A percentile compares a stretch with the other conserved stretches of the same genome.
phyloP scores from a whole-genome alignment of 805 yeast genomes.

The Kodamaea kaohsiungensis region DNA sequence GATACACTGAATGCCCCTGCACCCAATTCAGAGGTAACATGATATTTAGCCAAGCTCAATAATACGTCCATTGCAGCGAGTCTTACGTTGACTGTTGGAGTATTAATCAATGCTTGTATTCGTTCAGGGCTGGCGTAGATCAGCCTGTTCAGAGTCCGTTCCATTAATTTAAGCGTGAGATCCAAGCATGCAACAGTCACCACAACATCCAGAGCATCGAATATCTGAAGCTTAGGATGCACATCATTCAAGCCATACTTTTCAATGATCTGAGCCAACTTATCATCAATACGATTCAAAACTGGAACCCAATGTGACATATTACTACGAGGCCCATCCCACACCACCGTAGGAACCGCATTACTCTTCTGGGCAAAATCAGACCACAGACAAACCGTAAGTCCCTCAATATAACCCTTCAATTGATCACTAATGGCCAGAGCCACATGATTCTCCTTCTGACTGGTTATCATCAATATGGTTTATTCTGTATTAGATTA shows the following conservation, averaged over 20 bases:
- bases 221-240: conserved; percentile 45
- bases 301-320: conserved; percentile 76
- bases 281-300: conserved; percentile 71
- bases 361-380: conserved; percentile 18
- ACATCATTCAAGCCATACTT: conserved; percentile 55
- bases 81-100: conserved; percentile 61
- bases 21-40: conserved; percentile 10
- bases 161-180: conserved; percentile 64
- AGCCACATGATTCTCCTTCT: conserved; percentile 8
- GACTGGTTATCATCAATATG: conserved; percentile 5
- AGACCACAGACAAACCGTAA: conserved; percentile 36
- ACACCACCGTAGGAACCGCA: conserved; percentile 17
- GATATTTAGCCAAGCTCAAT: conserved; percentile 40
- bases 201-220: conserved; percentile 47
- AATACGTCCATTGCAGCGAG: conserved; percentile 62
- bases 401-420: conserved; percentile 33
- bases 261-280: conserved; percentile 54
- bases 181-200: conserved; percentile 53
- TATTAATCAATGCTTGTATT: conserved; percentile 56
- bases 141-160: conserved; percentile 66
- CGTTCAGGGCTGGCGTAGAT: conserved; percentile 68
- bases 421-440: conserved; percentile 13
- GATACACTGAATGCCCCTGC: conserved; percentile 30
- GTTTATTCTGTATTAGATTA: not conserved
- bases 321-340: conserved; percentile 70